Evolutionary conservation across 2,329 filamentous ascomycete species (phyloP).

Genomic region (Trichoderma simmonsii): DNA sequence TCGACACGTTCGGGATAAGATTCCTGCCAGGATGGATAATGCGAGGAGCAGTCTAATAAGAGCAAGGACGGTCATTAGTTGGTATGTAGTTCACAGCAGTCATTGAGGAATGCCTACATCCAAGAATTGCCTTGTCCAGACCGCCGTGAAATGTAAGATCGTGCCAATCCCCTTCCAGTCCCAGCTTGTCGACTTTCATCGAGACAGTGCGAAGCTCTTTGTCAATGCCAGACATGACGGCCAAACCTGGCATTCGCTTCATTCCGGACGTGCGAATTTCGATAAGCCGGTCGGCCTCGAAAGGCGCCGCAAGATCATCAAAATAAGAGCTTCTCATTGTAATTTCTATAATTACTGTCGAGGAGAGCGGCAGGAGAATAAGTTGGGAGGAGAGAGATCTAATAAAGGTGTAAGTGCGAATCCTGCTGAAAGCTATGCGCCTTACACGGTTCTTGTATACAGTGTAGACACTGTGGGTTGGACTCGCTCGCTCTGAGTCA

Average conservation of each 20-base stretch:
- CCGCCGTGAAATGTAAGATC: constrained; percentile 61
- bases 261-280: constrained; percentile 57
- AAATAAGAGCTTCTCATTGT: constrained; percentile 3
- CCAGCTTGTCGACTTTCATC: constrained; percentile 45
- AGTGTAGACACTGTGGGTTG: neutral
- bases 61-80: neutral
- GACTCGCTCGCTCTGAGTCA: neutral
- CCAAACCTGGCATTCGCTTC: constrained; percentile 51
- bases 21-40: constrained; percentile 54
- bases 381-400: neutral
- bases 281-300: constrained; percentile 48
- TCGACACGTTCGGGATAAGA: constrained; percentile 51
- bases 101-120: constrained; percentile 41
- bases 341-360: neutral
- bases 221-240: constrained; percentile 55
- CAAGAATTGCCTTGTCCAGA: constrained; percentile 60
- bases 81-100: neutral
- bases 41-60: constrained; percentile 52
- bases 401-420: neutral
- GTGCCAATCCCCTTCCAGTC: constrained; percentile 59
- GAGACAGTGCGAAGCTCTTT: constrained; percentile 45
- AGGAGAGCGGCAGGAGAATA: neutral
- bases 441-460: neutral
- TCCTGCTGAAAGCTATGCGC: neutral
- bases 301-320: constrained; percentile 41